Conservation (phyloP, 129 eudicot genomes). For the Silybum marianum region DNA sequence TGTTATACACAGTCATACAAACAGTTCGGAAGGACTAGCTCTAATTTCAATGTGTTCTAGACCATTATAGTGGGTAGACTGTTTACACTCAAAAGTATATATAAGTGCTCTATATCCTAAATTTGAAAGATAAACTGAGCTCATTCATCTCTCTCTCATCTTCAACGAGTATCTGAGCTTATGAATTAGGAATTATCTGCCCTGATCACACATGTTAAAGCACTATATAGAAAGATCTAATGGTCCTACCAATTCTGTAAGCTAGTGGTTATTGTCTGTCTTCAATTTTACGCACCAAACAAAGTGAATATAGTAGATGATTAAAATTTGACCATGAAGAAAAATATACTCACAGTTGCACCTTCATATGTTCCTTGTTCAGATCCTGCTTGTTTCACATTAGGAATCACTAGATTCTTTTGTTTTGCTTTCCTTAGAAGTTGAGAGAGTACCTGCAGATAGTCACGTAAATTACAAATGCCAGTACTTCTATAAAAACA, state of each 20-base stretch:
- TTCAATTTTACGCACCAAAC: background rate
- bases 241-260: background rate
- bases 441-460: slow-evolving; percentile 89
- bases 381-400: slow-evolving; percentile 89
- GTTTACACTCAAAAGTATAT: background rate
- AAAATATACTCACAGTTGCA: slow-evolving; percentile 83
- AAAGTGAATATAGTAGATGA: slow-evolving; percentile 13
- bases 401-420: slow-evolving; percentile 80
- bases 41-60: background rate
- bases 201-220: background rate
- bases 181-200: background rate
- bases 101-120: background rate
- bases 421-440: slow-evolving; percentile 91
- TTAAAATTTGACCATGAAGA: background rate
- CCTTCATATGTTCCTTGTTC: slow-evolving; percentile 99
- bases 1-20: background rate
- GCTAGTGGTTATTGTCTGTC: background rate
- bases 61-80: background rate
- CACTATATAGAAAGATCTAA: background rate
- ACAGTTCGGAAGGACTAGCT: background rate
- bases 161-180: background rate
- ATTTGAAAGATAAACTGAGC: background rate
- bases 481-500: slow-evolving; percentile 9
- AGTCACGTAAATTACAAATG: slow-evolving; percentile 7
- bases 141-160: background rate